Conservation (phyloP, 2,329 filamentous ascomycete genomes). For the Alternaria sp. region DNA sequence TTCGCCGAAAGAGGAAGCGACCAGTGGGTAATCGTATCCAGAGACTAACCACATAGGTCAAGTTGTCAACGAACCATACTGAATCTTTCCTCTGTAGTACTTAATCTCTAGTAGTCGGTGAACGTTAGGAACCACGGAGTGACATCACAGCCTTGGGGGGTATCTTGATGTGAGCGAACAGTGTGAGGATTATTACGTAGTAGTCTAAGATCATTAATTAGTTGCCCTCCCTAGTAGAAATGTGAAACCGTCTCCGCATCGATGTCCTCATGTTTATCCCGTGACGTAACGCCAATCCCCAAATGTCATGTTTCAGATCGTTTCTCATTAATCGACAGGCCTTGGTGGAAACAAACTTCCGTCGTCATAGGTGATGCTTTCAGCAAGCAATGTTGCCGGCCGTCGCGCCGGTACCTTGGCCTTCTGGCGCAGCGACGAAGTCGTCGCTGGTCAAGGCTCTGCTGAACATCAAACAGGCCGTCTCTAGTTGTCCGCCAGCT, state of each 20-base stretch:
- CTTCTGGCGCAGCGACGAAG: constrained; percentile 38
- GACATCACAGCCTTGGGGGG: not conserved
- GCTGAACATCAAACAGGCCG: constrained; percentile 48
- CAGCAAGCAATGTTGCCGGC: constrained; percentile 45
- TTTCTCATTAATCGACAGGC: not conserved
- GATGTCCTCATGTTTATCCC: not conserved
- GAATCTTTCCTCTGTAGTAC: not conserved
- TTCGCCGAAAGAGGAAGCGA: not conserved
- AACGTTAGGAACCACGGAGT: not conserved
- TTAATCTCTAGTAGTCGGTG: not conserved
- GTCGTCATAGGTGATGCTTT: not conserved
- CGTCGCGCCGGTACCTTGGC: constrained; percentile 40
- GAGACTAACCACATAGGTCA: not conserved
- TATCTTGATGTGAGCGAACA: not conserved
- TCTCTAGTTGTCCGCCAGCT: constrained; percentile 37
- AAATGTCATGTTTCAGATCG: not conserved
- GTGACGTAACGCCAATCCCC: not conserved
- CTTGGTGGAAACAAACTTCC: not conserved
- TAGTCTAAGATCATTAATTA: not conserved
- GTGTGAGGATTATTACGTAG: not conserved
- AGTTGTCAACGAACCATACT: not conserved
- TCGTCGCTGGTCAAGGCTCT: constrained; percentile 30
- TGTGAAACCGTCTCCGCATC: not conserved
- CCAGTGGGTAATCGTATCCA: not conserved
- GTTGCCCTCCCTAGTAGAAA: not conserved